phyloP scores from a whole-genome alignment of 805 yeast species.

The Candida rishiriensis region DNA sequence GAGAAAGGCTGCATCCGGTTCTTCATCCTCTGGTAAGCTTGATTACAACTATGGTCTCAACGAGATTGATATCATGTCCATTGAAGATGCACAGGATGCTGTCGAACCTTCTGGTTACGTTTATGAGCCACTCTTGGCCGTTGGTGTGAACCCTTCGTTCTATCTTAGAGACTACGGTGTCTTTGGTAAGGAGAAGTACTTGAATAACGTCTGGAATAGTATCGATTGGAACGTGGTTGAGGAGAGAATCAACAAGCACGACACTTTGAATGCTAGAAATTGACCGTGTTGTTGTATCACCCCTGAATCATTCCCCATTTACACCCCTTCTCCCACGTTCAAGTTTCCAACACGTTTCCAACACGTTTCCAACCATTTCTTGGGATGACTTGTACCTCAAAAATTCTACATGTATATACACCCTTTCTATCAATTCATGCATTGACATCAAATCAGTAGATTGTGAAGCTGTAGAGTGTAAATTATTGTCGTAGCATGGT shows the following conservation, averaged over 20 bases:
- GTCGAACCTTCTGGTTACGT: conserved; percentile 38
- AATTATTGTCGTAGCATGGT: no score
- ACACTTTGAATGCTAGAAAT: background rate
- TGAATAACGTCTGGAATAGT: conserved; percentile 70
- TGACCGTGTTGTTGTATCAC: no score
- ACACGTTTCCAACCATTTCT: no score
- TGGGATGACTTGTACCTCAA: no score
- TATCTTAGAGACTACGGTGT: conserved; percentile 75
- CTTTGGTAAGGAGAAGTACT: conserved; percentile 66
- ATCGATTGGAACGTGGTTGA: conserved; percentile 80
- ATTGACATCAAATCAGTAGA: no score
- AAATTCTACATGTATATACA: no score
- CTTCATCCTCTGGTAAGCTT: conserved; percentile 6
- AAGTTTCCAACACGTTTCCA: no score
- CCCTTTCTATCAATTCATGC: no score
- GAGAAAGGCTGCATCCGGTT: conserved; percentile 18
- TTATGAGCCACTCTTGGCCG: conserved; percentile 58
- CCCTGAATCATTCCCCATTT: no score
- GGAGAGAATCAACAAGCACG: conserved; percentile 29
- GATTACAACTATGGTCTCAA: conserved; percentile 8
- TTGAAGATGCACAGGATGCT: conserved; percentile 37
- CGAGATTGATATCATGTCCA: conserved; percentile 24
- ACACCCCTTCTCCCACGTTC: no score
- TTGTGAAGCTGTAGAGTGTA: no score
- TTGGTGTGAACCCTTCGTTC: conserved; percentile 69